Conservation (phyloP, 768 basidiomycete genomes). For the Tulasnella sp. region DNA sequence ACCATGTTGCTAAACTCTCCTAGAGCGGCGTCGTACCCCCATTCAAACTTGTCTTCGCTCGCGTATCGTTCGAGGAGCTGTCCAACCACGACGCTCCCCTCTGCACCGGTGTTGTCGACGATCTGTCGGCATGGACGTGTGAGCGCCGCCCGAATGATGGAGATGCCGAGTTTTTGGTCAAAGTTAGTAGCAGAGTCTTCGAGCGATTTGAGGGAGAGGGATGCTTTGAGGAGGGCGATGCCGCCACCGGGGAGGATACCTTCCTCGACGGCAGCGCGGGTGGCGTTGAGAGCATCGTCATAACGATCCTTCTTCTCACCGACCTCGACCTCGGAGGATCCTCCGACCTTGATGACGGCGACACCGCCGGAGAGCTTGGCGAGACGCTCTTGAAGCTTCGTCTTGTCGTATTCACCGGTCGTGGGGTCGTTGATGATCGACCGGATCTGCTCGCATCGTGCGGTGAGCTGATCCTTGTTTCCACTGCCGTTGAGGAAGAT, state of each 20-base stretch:
- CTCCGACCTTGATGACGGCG: conserved; percentile 97
- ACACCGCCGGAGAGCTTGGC: conserved; percentile 95
- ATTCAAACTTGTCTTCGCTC: conserved; percentile 61
- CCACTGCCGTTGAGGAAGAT: conserved; percentile 92
- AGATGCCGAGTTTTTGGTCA: conserved; percentile 91
- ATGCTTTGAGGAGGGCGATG: conserved; percentile 72
- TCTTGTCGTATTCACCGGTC: conserved; percentile 87
- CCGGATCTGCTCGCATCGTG: conserved; percentile 94
- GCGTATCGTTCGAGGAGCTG: conserved; percentile 63
- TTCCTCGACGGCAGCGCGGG: conserved; percentile 95
- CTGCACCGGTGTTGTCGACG: conserved; percentile 88
- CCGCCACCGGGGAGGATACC: conserved; percentile 97
- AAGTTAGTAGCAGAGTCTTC: conserved; percentile 64
- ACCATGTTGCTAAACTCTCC: conserved; percentile 96
- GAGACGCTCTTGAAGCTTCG: conserved; percentile 91
- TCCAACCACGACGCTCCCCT: conserved; percentile 86
- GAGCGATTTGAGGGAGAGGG: conserved; percentile 52
- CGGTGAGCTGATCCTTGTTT: conserved; percentile 77
- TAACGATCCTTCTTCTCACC: conserved; percentile 99
- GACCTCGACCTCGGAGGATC: conserved; percentile 88
- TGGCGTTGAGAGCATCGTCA: conserved; percentile 95
- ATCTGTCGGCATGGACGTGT: conserved; percentile 78
- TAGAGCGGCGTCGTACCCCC: conserved; percentile 85
- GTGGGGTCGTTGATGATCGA: conserved; percentile 65
- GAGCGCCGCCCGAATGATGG: conserved; percentile 81